Evolutionary conservation across 805 yeast genomes (phyloP), one percentile per base, ranked within the genome.

Genomic region (Teunomyces tritomae): DNA sequence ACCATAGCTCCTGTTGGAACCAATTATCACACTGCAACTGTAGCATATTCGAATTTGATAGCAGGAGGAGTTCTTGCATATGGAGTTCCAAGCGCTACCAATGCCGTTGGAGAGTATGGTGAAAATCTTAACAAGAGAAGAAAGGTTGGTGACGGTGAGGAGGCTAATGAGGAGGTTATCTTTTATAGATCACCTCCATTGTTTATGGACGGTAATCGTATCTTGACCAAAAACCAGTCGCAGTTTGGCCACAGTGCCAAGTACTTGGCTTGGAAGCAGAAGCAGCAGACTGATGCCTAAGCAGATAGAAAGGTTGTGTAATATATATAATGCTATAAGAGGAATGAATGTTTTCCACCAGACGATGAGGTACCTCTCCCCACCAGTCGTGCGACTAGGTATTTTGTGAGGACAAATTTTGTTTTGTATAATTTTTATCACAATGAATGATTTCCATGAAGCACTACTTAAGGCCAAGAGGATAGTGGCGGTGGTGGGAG

Each of bases 161-260:
- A 32, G 8, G 20, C 26, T 5, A 49, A 45, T 2, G 49, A 46
- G 8, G 53, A 50, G 32, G 57, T 80, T 11, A 61, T 86, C 13
- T 86, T 90, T 87, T 85, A 80, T 62, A 74, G 84, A 56, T 80
- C 87, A 0, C 85, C 90, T 2, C 87, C 89, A 24, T 68, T 78
- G 8, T 67, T 73, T 28, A 59, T 79, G 8, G 28, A 48, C 10
- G 52, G 51, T 11, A 55, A 55, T 27, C 45, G 52, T 46, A 50
- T 55, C 29, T 47, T 57, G 26, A 57, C 63, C 67, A 80, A n/a
- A 74, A 49, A 44, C 28, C 35, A 42, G 3, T 53, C 64, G 26
- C 77, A 77, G 32, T 61, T 84, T 32, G 89, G 95, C 5, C 95
- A 89, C 58, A 79, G 87, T 44, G 88, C 89, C 2, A 74, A 76